phyloP scores from a whole-genome alignment of 1,284 basidiomycete species.

The Cryptococcus sp. region DNA sequence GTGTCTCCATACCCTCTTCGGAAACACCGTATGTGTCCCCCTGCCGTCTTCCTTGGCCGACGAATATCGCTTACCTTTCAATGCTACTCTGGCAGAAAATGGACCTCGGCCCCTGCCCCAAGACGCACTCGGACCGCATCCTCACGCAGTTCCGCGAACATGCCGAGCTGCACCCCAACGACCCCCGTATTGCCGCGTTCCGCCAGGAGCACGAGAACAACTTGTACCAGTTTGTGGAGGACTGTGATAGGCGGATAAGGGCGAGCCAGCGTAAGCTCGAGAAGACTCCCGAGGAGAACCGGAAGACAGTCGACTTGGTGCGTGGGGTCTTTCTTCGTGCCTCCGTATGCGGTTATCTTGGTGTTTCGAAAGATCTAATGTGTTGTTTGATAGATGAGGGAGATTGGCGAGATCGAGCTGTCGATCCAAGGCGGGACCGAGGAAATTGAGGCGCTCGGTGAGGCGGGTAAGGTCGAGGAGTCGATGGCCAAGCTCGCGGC shows the following conservation, averaged over 20 bases:
- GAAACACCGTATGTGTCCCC: slow-evolving; percentile 78
- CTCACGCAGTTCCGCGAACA: slow-evolving; percentile 86
- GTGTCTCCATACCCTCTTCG: slow-evolving; percentile 95
- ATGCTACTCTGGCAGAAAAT: slow-evolving; percentile 71
- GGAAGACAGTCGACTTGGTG: slow-evolving; percentile 93
- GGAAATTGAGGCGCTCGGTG: slow-evolving; percentile 94
- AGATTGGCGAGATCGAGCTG: slow-evolving; percentile 98
- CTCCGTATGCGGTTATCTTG: background rate
- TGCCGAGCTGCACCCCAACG: slow-evolving; percentile 66
- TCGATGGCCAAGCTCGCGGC: slow-evolving; percentile 96
- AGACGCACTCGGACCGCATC: slow-evolving; percentile 90
- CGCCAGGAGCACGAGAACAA: slow-evolving; percentile 93
- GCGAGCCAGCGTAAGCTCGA: slow-evolving; percentile 91
- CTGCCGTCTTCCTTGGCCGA: background rate
- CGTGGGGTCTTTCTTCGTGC: slow-evolving; percentile 31
- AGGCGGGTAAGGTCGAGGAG: slow-evolving; percentile 97
- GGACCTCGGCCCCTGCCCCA: slow-evolving; percentile 96
- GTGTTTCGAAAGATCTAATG: background rate
- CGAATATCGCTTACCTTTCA: background rate
- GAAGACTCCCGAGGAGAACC: slow-evolving; percentile 99
- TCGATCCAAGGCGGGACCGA: slow-evolving; percentile 97
- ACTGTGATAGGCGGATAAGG: slow-evolving; percentile 94
- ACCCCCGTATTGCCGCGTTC: slow-evolving; percentile 76
- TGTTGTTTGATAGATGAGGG: slow-evolving; percentile 72
- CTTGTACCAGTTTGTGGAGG: slow-evolving; percentile 93